A percentile compares a stretch with the other conserved stretches of the same genome.
Evolutionary conservation across 176 grass and related monocot species (phyloP).

Genomic region (maize (Zea mays)): DNA sequence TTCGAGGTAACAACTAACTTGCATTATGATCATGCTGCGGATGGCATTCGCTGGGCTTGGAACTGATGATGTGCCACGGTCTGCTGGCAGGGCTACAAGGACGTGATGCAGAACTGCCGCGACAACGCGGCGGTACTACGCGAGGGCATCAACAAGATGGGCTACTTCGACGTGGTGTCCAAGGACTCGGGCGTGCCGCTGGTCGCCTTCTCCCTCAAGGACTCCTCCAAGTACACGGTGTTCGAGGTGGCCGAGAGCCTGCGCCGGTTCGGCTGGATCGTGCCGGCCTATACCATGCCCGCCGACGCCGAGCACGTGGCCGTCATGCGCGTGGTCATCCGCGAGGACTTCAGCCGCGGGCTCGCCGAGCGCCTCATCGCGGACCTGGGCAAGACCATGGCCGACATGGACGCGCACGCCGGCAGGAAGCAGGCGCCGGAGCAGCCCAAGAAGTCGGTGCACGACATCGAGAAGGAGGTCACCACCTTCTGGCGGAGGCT

Average conservation of each 20-base stretch:
- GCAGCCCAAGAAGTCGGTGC: conserved; percentile 45
- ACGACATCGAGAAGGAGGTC: conserved; percentile 63
- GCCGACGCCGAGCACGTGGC: conserved; percentile 62
- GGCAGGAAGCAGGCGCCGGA: conserved; percentile 2
- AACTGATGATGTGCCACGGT: not conserved
- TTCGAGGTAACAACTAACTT: conserved; percentile 54
- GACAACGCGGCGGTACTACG: conserved; percentile 60
- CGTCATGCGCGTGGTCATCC: conserved; percentile 71
- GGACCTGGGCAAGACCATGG: conserved; percentile 55
- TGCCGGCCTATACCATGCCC: conserved; percentile 82
- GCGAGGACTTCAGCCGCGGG: conserved; percentile 76
- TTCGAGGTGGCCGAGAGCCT: conserved; percentile 74
- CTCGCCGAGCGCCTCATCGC: conserved; percentile 68
- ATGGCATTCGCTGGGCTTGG: not conserved
- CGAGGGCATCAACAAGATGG: conserved; percentile 63
- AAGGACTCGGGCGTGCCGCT: conserved; percentile 73
- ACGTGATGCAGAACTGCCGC: conserved; percentile 77
- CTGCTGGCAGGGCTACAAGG: conserved; percentile 55
- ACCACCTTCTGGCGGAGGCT: conserved; percentile 55
- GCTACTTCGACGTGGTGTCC: conserved; percentile 66
- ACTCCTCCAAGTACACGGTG: conserved; percentile 56
- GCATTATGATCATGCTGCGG: not conserved
- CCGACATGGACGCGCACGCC: conserved; percentile 65
- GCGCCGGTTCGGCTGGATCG: conserved; percentile 79
- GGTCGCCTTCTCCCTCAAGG: conserved; percentile 71